Base-by-base conservation (phyloP, 2,329 filamentous ascomycete species). In the Neonectria magnoliae region DNA sequence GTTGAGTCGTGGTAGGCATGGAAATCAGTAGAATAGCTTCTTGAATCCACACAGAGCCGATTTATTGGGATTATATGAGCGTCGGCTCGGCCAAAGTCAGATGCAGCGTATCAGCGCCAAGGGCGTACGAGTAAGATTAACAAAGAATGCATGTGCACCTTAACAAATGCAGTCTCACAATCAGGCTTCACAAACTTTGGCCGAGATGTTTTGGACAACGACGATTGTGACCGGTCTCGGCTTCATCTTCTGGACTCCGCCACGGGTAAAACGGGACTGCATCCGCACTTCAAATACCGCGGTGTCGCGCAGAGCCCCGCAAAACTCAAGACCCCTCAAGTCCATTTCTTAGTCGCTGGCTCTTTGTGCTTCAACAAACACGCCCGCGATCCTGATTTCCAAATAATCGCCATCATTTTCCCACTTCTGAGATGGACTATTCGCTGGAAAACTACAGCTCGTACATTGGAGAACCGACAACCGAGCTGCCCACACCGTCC, bases 401-500 rank as follows among this genome's bases (percentile, higher is more conserved):
- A 18, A 38, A 22, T n/a, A 16, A 27, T 25, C 20, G 5, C 20
- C 42, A 33, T 33, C 2, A 25, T 25, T 18, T 41, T 6, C 5
- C 11, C 4, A n/a, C 18, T 13, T 6, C 20, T n/a, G 51, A 20
- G 38, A 76, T 76, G 74, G 74, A 76, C 36, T 62, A 70, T 47
- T 67, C 73, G 22, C 58, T 74, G 6, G 63, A 75, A 44, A 71
- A 77, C 22, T 75, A 79, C 64, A 66, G 73, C 44, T 75, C 74
- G 7, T 81, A 77, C 51, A 77, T 82, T 41, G 79, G 78, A 29
- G 76, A 70, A 20, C 72, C 75, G 5, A 71, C 72, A 6, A 71
- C 71, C 0, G 74, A 79, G 14, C 75, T 83, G 2, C 80, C 79
- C 3, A 80, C 78, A 2, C 81, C 80, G 0, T 73, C 81, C 0